Evolutionary conservation across 495 filamentous ascomycete species (phyloP).

Genomic region (Penicillium simplicissimum): DNA sequence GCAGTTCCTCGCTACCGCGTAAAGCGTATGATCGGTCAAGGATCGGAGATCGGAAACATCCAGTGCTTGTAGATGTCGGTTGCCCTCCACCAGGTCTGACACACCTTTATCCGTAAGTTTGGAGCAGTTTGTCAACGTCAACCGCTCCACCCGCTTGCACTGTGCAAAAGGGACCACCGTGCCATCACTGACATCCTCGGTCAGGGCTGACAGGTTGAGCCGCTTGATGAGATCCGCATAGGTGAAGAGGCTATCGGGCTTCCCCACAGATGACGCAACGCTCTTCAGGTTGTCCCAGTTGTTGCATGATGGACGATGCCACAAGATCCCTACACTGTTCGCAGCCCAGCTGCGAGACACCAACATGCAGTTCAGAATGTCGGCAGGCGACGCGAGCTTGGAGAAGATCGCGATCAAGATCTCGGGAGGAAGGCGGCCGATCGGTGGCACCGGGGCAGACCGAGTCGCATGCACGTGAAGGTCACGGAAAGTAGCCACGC

Average conservation of each 20-base stretch:
- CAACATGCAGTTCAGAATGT: constrained; percentile 85
- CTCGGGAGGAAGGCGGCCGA: constrained; percentile 86
- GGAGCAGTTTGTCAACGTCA: constrained; percentile 90
- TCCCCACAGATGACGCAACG: constrained; percentile 74
- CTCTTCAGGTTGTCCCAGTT: constrained; percentile 75
- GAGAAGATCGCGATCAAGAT: constrained; percentile 91
- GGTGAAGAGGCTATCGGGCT: constrained; percentile 70
- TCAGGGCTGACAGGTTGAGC: constrained; percentile 82
- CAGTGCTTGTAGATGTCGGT: constrained; percentile 79
- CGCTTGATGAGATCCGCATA: constrained; percentile 88
- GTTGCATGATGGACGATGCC: constrained; percentile 90
- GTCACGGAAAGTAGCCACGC: constrained; percentile 73
- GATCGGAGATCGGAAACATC: constrained; percentile 81
- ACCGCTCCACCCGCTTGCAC: constrained; percentile 89
- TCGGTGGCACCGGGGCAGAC: constrained; percentile 62
- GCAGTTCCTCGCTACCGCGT: constrained; percentile 79
- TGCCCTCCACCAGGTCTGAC: constrained; percentile 75
- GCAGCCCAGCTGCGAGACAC: constrained; percentile 90
- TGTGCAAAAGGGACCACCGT: constrained; percentile 77
- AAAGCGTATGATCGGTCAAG: constrained; percentile 81
- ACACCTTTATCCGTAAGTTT: constrained; percentile 82
- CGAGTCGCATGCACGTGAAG: constrained; percentile 59
- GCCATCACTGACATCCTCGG: constrained; percentile 79
- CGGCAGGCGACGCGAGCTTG: constrained; percentile 70
- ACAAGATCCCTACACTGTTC: constrained; percentile 89